Percentiles rank a stretch among this genome's conserved stretches.
Evolutionary conservation across 164 flowering plant genomes (phyloP).

Genomic region (Vitis amurensis): DNA sequence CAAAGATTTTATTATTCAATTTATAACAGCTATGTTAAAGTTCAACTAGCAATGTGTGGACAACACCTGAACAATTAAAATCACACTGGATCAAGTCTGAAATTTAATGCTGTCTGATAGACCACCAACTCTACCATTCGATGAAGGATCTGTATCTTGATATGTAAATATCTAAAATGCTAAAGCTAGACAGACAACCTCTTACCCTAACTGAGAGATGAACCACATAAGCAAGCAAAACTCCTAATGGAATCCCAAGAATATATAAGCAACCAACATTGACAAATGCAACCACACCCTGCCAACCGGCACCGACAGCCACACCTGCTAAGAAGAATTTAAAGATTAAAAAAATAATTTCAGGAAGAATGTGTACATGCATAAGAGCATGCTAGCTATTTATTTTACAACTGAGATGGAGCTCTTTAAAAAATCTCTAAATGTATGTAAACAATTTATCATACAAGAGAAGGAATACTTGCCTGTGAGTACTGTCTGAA

Average conservation of each 20-base stretch:
- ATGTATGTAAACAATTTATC: neutral
- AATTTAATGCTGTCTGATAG: no score
- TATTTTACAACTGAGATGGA: neutral
- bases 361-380: no score
- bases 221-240: constrained; percentile 38
- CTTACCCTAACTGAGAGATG: constrained; percentile 37
- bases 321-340: neutral
- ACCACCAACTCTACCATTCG: no score
- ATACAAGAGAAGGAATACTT: neutral
- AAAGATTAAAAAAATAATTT: neutral
- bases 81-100: no score
- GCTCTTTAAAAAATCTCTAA: neutral
- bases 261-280: constrained; percentile 44
- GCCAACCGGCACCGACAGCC: constrained; percentile 49
- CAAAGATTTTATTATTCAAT: no score
- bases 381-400: no score
- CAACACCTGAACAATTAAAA: no score
- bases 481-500: constrained; percentile 55
- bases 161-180: no score
- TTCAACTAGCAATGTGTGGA: no score
- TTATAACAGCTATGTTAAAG: no score
- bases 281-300: constrained; percentile 38
- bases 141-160: no score
- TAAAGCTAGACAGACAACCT: no score
- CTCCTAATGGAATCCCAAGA: constrained; percentile 49